Evolutionary conservation across 257 asterid species (phyloP), one percentile per base, ranked within the genome.

Genomic region (Lithospermum erythrorhizon): DNA sequence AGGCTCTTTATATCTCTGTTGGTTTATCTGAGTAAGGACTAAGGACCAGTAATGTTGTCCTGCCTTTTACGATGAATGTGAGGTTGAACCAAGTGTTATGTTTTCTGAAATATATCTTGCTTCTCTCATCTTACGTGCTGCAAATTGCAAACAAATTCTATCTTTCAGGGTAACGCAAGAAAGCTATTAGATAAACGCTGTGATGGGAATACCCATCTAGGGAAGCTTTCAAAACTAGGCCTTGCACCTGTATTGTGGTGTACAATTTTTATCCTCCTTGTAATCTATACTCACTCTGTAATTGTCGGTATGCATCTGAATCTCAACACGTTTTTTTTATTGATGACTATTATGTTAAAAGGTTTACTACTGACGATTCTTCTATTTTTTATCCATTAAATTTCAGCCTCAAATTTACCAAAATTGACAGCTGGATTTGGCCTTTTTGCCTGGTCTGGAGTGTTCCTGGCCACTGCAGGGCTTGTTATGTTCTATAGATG

Each of bases 161-260:
- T 70, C 61, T 30, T 86, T 69, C 84, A 93, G 99, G 97, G 95
- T 54, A 93, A 89, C 59, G 95, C 99, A 48, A 81, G 95, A 75
- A 83, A 75, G 75, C 75, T 93, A 73, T 85, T 78, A 61, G 96
- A 93, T 52, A 86, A 82, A 61, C 83, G 78, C 59, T 83, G 95
- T 79, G 91, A 93, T 75, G 81, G 75, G 67, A 93, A 72, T 76
- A 84, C 85, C 73, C 75, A 71, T 37, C 66, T 84, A 25, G 97
- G 99, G 52, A 84, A 75, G 72, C 66, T 93, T 64, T 79, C 95
- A 58, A 89, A 85, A 81, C 72, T 89, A 69, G 97, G 96, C 77
- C 94, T 93, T 76, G 99, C 99, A 64, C 99, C 99, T 6, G 32
- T 83, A 58, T 91, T 93, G 55, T 93, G 96, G 89, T 93, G 77